Evolutionary conservation across 2,329 filamentous ascomycete genomes (phyloP).

Genomic region (Fusarium mangiferae): DNA sequence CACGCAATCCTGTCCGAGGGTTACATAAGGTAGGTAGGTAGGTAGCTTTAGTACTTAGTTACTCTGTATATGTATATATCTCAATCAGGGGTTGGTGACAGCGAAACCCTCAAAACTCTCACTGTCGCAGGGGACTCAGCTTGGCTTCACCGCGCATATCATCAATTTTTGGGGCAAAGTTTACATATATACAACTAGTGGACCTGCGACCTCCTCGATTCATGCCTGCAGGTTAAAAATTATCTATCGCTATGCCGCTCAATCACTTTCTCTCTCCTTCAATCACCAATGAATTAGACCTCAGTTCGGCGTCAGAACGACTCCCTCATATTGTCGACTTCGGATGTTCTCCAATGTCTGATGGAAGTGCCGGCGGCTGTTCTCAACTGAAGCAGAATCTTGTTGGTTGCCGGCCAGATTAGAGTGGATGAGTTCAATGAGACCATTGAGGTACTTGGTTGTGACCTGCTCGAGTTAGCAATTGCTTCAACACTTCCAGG

Average conservation of each 20-base stretch:
- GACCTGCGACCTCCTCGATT: constrained; percentile 28
- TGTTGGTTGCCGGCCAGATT: constrained; percentile 88
- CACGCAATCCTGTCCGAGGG: neutral
- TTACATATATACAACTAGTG: constrained; percentile 45
- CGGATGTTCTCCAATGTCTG: constrained; percentile 94
- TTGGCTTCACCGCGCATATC: constrained; percentile 3
- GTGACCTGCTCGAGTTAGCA: constrained; percentile 68
- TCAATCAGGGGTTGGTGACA: neutral
- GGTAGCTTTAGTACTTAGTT: neutral
- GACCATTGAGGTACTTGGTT: constrained; percentile 95
- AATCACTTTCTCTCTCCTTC: constrained; percentile 14
- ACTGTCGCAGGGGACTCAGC: neutral
- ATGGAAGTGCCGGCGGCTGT: constrained; percentile 92
- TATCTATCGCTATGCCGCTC: constrained; percentile 44
- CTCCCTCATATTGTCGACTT: constrained; percentile 90
- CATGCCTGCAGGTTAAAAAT: constrained; percentile 32
- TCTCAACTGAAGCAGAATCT: constrained; percentile 84
- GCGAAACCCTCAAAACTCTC: constrained; percentile 17
- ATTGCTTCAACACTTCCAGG: neutral
- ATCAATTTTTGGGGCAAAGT: constrained; percentile 39
- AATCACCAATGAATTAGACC: neutral
- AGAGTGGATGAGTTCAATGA: constrained; percentile 98
- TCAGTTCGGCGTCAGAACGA: constrained; percentile 74
- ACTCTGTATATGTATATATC: neutral
- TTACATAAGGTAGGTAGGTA: no score